These are phyloP conservation scores for Penicillium sp. DNA, from an alignment of 2,329 filamentous ascomycete genomes.

Conservation along the genomic window DNA sequence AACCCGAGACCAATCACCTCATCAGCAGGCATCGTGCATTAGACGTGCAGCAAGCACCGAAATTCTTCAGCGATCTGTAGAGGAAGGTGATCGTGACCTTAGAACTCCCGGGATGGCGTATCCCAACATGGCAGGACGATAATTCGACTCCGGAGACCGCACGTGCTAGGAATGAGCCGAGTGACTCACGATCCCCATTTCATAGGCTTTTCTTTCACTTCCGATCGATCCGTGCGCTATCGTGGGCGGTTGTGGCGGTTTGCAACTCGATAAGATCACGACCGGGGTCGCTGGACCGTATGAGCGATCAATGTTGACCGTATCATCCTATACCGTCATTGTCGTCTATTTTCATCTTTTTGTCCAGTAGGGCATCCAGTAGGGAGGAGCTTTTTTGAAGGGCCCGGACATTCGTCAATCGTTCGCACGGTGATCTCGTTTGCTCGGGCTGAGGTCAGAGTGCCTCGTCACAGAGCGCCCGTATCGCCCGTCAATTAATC, in stretches of 20 bases:
- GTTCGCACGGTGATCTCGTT: slow-evolving; percentile 8
- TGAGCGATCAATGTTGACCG: slow-evolving; percentile 8
- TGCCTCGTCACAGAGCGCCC: slow-evolving; percentile 10
- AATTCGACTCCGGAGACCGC: background rate
- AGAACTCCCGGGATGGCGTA: background rate
- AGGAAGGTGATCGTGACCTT: background rate
- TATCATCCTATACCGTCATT: slow-evolving; percentile 4
- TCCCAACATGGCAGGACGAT: background rate
- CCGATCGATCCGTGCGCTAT: slow-evolving; percentile 20
- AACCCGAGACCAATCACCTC: background rate
- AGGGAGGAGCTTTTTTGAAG: slow-evolving; percentile 6
- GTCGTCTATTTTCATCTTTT: background rate
- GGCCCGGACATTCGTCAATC: slow-evolving; percentile 2
- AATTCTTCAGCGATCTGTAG: background rate
- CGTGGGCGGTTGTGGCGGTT: slow-evolving; percentile 24
- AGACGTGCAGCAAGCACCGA: background rate
- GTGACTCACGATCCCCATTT: background rate
- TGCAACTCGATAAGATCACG: slow-evolving; percentile 9
- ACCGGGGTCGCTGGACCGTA: slow-evolving; percentile 15
- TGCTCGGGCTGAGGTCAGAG: slow-evolving; percentile 15
- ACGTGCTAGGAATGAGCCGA: background rate
- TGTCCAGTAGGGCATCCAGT: slow-evolving; percentile 3
- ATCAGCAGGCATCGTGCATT: background rate
- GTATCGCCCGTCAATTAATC: background rate
- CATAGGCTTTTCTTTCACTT: slow-evolving; percentile 3